Conservation (phyloP, 2,329 filamentous ascomycete species). For the Raffaelea ambrosiae region DNA sequence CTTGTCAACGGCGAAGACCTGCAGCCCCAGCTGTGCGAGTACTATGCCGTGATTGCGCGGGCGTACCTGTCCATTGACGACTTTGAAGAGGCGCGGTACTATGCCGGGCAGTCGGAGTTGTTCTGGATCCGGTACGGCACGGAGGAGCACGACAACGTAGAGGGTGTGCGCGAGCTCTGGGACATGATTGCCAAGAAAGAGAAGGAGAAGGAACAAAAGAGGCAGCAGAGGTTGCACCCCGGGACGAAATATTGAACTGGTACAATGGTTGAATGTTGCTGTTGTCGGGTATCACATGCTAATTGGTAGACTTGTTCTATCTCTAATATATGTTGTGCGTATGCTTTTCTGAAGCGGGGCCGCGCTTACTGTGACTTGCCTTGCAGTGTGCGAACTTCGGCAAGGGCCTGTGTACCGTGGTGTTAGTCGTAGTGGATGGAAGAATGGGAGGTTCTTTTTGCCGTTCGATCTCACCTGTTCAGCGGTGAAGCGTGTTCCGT, state of each 20-base stretch:
- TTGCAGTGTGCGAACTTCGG: background rate
- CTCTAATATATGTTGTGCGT: too few relatives aligned
- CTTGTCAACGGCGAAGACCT: constrained; percentile 18
- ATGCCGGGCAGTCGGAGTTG: constrained; percentile 10
- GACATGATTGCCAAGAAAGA: background rate
- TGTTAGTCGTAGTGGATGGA: background rate
- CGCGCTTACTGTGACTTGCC: too few relatives aligned
- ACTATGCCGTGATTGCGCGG: constrained; percentile 16
- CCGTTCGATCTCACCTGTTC: constrained; percentile 35
- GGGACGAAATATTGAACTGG: too few relatives aligned
- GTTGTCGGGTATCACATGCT: too few relatives aligned
- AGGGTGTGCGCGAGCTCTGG: constrained; percentile 10
- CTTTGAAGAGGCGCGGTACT: constrained; percentile 4
- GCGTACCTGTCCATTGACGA: constrained; percentile 13
- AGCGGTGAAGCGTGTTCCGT: constrained; percentile 62
- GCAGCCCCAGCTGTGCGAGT: constrained; percentile 18
- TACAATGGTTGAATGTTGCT: too few relatives aligned
- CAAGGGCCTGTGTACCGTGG: constrained; percentile 3
- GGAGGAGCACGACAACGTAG: constrained; percentile 11
- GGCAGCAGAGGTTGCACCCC: background rate
- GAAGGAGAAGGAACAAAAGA: background rate
- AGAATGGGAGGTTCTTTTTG: background rate
- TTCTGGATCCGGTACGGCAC: constrained; percentile 9
- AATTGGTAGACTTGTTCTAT: too few relatives aligned
- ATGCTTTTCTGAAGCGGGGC: too few relatives aligned